phyloP scores from a whole-genome alignment of 2,329 filamentous ascomycete genomes.

The Penicillium polonicum region DNA sequence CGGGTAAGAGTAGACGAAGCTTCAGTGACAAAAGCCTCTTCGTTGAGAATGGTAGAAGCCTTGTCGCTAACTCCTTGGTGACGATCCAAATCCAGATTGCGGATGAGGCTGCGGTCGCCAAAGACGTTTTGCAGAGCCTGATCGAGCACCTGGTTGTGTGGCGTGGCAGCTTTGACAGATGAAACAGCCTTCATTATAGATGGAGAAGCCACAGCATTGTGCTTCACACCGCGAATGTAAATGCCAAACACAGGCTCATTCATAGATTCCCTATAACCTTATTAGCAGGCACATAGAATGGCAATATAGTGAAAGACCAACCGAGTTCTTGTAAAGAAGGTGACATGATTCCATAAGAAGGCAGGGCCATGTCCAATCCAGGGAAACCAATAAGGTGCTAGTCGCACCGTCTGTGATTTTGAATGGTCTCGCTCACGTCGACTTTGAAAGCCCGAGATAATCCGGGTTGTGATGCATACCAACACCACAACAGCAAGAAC shows the following conservation, averaged over 20 bases:
- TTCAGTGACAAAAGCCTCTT: conserved; percentile 48
- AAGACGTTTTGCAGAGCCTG: conserved; percentile 45
- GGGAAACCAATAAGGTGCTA: conserved; percentile 61
- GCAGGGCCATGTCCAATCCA: conserved; percentile 54
- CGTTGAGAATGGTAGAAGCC: conserved; percentile 43
- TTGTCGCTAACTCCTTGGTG: conserved; percentile 43
- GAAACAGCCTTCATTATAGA: conserved; percentile 47
- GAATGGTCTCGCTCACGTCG: conserved; percentile 22
- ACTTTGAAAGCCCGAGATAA: conserved; percentile 39
- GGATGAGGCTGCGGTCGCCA: conserved; percentile 40
- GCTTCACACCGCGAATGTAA: conserved; percentile 50
- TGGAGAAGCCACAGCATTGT: conserved; percentile 53
- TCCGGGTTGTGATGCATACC: conserved; percentile 40
- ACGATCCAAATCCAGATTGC: conserved; percentile 34
- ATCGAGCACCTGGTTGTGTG: conserved; percentile 32
- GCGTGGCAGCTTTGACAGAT: conserved; percentile 30
- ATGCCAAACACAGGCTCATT: conserved; percentile 49
- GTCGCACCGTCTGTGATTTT: conserved; percentile 43
- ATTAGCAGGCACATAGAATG: conserved; percentile 14
- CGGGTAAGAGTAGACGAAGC: conserved; percentile 40
- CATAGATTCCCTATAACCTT: conserved; percentile 34
- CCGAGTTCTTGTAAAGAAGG: conserved; percentile 47
- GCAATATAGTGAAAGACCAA: conserved; percentile 17
- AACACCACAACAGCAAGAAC: conserved; percentile 31
- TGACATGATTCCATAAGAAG: conserved; percentile 48